Base-by-base conservation (phyloP, 129 eudicot species). In the Oenanthe sinensis region DNA sequence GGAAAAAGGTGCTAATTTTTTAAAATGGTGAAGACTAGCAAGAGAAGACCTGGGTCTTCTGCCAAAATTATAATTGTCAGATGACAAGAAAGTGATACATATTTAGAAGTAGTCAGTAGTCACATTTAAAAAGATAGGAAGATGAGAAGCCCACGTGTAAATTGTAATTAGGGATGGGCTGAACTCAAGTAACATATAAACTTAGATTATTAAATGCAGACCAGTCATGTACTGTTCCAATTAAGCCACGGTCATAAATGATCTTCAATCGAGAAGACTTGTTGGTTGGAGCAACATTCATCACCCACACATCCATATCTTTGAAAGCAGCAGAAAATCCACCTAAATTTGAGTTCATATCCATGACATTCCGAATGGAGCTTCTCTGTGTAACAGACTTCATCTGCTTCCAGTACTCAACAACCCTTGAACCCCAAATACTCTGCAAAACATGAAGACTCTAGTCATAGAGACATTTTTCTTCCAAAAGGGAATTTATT, bases 171-270 rank as follows among this genome's bases (percentile, higher is more conserved):
- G 43, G 44, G 33, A 75, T 4, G 5, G 36, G 54, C 13, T 20
- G 19, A 49, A 75, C 39, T 4, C 45, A 30, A 8, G 76, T 3
- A 46, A 75, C 14, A 17, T 77, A 52, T 36, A 9, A 76, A 17
- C 37, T 30, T 13, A 40, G 43, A 48, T 48, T 37, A 48, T 48
- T 37, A 40, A 39, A 28, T 60, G 76, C 85, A 24, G 71, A 93
- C 98, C 98, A 93, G 86, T 93, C 96, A 79, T 93, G 98, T 75
- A 89, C 90, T 71, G 93, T 85, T 85, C 98, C 98, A 76, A 93
- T 85, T 68, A 93, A 84, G 49, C 98, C 98, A 46, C 98, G 84
- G 39, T 93, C 98, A 79, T 89, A 93, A 28, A 93, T 87, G 30
- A 93, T 89, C 83, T 91, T 93, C 85, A 93, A 79, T 42, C 65